Conservation (phyloP, 2,329 filamentous ascomycete species). For the Fusarium lateritium region DNA sequence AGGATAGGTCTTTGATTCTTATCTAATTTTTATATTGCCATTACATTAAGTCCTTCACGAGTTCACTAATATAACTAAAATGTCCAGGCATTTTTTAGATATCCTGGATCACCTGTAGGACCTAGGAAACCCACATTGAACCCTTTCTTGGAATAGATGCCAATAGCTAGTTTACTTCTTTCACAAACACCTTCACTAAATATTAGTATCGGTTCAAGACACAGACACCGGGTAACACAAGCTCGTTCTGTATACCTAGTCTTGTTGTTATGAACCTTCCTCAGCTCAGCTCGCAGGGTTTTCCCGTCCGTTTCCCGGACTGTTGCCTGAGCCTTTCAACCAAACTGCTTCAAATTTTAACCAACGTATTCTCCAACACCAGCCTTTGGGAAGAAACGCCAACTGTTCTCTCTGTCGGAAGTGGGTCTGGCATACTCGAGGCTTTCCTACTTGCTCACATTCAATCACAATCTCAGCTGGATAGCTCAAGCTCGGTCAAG, state of each 20-base stretch:
- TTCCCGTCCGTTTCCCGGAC: slow-evolving; percentile 46
- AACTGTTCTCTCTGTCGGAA: slow-evolving; percentile 51
- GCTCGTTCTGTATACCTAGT: not conserved
- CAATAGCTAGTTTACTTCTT: not conserved
- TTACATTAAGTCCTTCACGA: too few species aligned
- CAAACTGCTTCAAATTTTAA: slow-evolving; percentile 42
- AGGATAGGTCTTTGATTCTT: too few species aligned
- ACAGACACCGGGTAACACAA: not conserved
- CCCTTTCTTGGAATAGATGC: not conserved
- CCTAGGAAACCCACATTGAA: too few species aligned
- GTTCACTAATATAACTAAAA: too few species aligned
- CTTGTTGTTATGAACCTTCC: slow-evolving; percentile 36
- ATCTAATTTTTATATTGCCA: too few species aligned
- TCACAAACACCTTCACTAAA: not conserved
- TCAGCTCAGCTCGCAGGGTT: slow-evolving; percentile 18
- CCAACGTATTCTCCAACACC: slow-evolving; percentile 12
- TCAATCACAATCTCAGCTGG: slow-evolving; percentile 5
- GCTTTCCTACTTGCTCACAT: slow-evolving; percentile 40
- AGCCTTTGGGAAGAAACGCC: slow-evolving; percentile 4
- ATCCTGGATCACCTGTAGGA: too few species aligned
- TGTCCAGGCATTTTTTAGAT: too few species aligned
- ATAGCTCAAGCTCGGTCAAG: not conserved
- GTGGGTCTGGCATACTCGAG: slow-evolving; percentile 52
- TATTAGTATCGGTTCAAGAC: not conserved
- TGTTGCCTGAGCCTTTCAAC: slow-evolving; percentile 52